phyloP scores from a whole-genome alignment of 352 stramenopile genomes.

The Elongisporangium prolatum region DNA sequence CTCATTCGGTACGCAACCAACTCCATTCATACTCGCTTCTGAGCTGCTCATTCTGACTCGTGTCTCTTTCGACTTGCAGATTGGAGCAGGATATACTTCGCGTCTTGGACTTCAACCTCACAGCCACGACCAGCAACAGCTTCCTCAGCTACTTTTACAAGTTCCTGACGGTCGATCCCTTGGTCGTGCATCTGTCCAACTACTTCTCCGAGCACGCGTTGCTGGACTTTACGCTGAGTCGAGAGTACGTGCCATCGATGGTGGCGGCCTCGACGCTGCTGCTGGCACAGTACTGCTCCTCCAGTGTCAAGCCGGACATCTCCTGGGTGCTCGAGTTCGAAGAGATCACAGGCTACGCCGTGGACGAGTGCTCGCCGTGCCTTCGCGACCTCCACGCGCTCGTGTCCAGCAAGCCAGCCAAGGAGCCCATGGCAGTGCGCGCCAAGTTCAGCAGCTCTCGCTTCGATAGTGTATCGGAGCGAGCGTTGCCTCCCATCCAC shows the following conservation, averaged over 20 bases:
- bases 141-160: constrained; percentile 97
- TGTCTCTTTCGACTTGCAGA: background rate
- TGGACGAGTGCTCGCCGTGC: constrained; percentile 36
- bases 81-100: constrained; percentile 94
- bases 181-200: constrained; percentile 35
- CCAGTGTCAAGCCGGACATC: constrained; percentile 14
- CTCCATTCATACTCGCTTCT: background rate
- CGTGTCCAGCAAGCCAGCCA: constrained; percentile 20
- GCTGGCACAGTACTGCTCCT: constrained; percentile 42
- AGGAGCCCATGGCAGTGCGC: constrained; percentile 34
- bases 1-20: constrained; percentile 11
- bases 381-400: constrained; percentile 24
- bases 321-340: constrained; percentile 41
- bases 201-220: constrained; percentile 62
- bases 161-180: constrained; percentile 31
- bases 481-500: background rate
- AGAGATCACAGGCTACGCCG: constrained; percentile 41
- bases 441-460: constrained; percentile 35
- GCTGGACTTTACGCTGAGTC: constrained; percentile 44
- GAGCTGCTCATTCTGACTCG: background rate
- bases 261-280: constrained; percentile 42
- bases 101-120: constrained; percentile 95
- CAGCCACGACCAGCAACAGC: constrained; percentile 91
- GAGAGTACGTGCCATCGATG: constrained; percentile 43
- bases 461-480: constrained; percentile 12